Conservation (phyloP, 805 yeast species). For the Tetrapisispora taiwanensis region DNA sequence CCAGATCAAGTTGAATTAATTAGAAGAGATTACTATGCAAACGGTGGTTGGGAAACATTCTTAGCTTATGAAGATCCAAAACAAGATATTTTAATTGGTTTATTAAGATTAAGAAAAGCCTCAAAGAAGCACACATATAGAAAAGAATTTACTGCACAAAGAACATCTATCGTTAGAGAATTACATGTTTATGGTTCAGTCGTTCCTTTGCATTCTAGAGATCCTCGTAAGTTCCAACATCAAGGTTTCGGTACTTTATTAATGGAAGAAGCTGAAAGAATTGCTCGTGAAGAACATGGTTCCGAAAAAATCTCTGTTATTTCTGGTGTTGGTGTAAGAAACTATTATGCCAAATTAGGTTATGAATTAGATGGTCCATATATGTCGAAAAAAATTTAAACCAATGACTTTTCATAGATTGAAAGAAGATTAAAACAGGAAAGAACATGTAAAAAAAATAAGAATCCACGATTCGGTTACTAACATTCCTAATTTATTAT, state of each 20-base stretch:
- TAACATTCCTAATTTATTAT: neutral
- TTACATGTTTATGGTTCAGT: conserved; percentile 96
- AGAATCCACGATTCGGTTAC: too few species aligned
- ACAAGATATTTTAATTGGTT: conserved; percentile 88
- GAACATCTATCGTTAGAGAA: conserved; percentile 91
- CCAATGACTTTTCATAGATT: neutral
- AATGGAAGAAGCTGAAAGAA: conserved; percentile 98
- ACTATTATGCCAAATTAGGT: conserved; percentile 87
- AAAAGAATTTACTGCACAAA: conserved; percentile 75
- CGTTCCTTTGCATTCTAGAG: conserved; percentile 91
- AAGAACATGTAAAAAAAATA: too few species aligned
- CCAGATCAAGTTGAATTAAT: conserved; percentile 96
- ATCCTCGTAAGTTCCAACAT: conserved; percentile 96
- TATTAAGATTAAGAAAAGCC: conserved; percentile 79
- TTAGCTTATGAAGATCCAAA: conserved; percentile 93
- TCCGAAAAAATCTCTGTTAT: conserved; percentile 85
- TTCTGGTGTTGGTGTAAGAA: conserved; percentile 95
- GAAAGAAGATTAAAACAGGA: too few species aligned
- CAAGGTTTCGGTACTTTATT: conserved; percentile 96
- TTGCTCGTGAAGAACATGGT: conserved; percentile 91
- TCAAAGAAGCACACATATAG: conserved; percentile 82
- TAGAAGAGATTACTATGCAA: conserved; percentile 92
- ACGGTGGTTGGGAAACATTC: conserved; percentile 98
- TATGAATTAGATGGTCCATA: conserved; percentile 90
- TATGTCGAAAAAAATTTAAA: conserved; percentile 63